Evolutionary conservation across 2,329 filamentous ascomycete genomes (phyloP).

Genomic region (Botrytis squamosa): DNA sequence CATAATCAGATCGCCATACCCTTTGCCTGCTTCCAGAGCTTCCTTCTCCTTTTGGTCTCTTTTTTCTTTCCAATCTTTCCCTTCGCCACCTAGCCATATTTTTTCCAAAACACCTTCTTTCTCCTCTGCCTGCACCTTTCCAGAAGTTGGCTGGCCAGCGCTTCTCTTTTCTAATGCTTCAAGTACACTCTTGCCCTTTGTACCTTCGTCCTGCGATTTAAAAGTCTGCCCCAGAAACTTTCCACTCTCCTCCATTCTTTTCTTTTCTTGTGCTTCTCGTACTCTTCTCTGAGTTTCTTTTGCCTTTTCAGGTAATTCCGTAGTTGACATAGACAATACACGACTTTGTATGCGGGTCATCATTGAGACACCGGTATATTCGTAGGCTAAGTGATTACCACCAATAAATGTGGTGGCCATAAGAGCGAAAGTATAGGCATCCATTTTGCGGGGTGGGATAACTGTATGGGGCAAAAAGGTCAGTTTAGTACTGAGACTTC

Average conservation of each 20-base stretch:
- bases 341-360: conserved; percentile 25
- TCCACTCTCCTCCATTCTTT: conserved; percentile 23
- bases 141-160: conserved; percentile 18
- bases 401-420: conserved; percentile 41
- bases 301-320: conserved; percentile 30
- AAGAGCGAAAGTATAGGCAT: conserved; percentile 58
- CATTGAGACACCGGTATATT: conserved; percentile 37
- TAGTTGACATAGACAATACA: neutral
- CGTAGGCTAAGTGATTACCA: conserved; percentile 35
- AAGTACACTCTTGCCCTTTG: conserved; percentile 13
- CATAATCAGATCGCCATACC: conserved; percentile 45
- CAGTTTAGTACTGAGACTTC: neutral
- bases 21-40: conserved; percentile 41
- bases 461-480: conserved; percentile 28
- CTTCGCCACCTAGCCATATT: conserved; percentile 59
- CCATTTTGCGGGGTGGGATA: conserved; percentile 61
- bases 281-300: conserved; percentile 31
- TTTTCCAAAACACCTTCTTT: conserved; percentile 43
- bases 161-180: conserved; percentile 22
- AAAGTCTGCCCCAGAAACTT: neutral
- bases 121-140: conserved; percentile 21
- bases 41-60: conserved; percentile 37
- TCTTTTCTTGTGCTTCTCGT: conserved; percentile 27
- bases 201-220: conserved; percentile 1
- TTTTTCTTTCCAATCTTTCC: conserved; percentile 40